These are phyloP conservation scores for Coemansia sp. DNA, from an alignment of 192 early-diverging fungal genomes.

Conservation along the genomic window DNA sequence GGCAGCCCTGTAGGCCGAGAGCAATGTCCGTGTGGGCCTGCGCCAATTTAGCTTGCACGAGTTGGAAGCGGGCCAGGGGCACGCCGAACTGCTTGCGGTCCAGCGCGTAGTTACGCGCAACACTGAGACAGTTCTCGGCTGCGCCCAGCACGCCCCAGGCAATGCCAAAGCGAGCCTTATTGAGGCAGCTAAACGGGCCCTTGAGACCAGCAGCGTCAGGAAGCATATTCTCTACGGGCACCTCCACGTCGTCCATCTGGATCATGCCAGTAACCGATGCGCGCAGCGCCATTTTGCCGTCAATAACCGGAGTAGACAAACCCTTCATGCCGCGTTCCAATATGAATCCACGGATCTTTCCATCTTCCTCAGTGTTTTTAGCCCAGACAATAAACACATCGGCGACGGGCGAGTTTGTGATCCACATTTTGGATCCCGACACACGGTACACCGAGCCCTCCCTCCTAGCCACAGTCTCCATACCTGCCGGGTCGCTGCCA, in stretches of 20 bases:
- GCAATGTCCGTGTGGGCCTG: constrained; percentile 92
- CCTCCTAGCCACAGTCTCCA: constrained; percentile 88
- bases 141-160: constrained; percentile 96
- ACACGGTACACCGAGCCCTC: constrained; percentile 75
- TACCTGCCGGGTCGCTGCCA: constrained; percentile 89
- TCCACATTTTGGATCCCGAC: constrained; percentile 97
- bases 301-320: constrained; percentile 81
- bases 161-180: constrained; percentile 97
- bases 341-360: constrained; percentile 91
- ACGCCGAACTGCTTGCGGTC: constrained; percentile 91
- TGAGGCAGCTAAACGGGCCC: constrained; percentile 97
- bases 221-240: constrained; percentile 88
- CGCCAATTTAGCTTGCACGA: constrained; percentile 97
- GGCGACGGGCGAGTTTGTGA: constrained; percentile 97
- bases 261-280: constrained; percentile 97
- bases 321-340: constrained; percentile 97
- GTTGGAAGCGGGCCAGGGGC: constrained; percentile 89
- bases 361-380: constrained; percentile 74
- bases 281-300: constrained; percentile 94
- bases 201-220: constrained; percentile 88
- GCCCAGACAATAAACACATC: constrained; percentile 98
- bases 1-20: constrained; percentile 81
- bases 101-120: constrained; percentile 89
- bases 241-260: constrained; percentile 96
- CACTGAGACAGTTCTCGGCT: constrained; percentile 86